Evolutionary conservation across 2,329 filamentous ascomycete genomes (phyloP).

Genomic region (Xylariaceae sp.): DNA sequence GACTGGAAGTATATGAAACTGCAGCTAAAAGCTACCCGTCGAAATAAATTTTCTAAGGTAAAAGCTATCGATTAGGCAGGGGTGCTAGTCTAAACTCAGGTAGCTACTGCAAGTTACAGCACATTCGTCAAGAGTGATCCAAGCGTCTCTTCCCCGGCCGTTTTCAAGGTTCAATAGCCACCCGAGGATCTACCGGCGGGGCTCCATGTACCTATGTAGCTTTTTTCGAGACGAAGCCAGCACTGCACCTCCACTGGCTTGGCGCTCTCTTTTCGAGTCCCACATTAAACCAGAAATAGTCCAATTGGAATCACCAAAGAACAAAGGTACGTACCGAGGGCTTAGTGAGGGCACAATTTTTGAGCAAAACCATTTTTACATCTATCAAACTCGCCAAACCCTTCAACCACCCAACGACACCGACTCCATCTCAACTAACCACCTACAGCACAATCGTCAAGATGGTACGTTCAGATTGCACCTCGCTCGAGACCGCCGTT

Average conservation of each 20-base stretch:
- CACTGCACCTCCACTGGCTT: slow-evolving; percentile 8
- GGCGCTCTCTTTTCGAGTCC: slow-evolving; percentile 10
- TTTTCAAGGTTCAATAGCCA: neutral
- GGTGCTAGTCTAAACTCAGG: neutral
- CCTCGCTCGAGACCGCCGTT: slow-evolving; percentile 1
- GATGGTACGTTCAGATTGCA: slow-evolving; percentile 41
- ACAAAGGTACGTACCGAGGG: slow-evolving; percentile 24
- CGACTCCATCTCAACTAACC: slow-evolving; percentile 47
- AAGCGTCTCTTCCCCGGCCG: slow-evolving; percentile 9
- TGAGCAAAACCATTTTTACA: slow-evolving; percentile 37
- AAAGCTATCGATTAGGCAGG: slow-evolving; percentile 18
- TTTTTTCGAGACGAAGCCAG: neutral
- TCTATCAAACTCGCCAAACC: slow-evolving; percentile 37
- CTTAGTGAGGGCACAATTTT: slow-evolving; percentile 41
- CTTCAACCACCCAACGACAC: slow-evolving; percentile 44
- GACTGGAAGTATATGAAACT: slow-evolving; percentile 11
- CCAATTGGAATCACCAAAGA: too few species aligned
- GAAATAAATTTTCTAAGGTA: slow-evolving; percentile 18
- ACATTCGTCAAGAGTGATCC: slow-evolving; percentile 5
- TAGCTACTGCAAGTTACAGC: neutral
- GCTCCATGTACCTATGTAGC: slow-evolving; percentile 1
- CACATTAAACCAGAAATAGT: too few species aligned
- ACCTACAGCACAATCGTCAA: slow-evolving; percentile 47
- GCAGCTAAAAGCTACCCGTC: slow-evolving; percentile 9
- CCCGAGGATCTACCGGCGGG: slow-evolving; percentile 16